Base-by-base conservation (phyloP, 1,284 basidiomycete genomes). In the Pulveroboletus sp. region DNA sequence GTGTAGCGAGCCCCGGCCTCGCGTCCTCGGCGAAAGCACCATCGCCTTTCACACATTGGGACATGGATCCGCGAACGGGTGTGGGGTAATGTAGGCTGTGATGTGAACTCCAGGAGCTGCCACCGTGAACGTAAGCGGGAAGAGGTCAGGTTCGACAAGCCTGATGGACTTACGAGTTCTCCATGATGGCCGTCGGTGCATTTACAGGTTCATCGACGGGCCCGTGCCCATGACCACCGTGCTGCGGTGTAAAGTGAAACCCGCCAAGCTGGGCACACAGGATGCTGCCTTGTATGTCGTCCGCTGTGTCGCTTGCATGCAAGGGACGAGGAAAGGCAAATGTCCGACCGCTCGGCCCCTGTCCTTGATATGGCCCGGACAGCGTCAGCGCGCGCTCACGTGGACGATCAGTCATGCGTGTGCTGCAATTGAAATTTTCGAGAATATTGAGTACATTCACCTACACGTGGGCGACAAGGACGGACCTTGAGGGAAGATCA, bases 401-500 rank as follows among this genome's bases (percentile, higher is more conserved):
- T 69, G 67, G 56, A 38, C 49, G 50, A 67, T 65, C 68, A 38
- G 50, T 57, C 56, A 56, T 42, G 14, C 49, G 46, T 40, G 49
- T 11, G 53, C 70, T 69, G 56, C 35, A 62, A 68, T 66, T 62
- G 57, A 47, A 60, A 63, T 47, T 60, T 50, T 57, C 49, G 53
- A 56, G 48, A 56, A 56, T 31, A 57, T 60, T 48, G 12, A 59
- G 58, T 7, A 53, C 38, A 45, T 54, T 43, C 35, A 26, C 44
- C 38, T 52, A 62, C 70, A 72, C 67, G 70, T 62, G 67, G 51
- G 39, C 58, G 58, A 36, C 47, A 58, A 71, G 65, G 61, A 71
- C 67, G 65, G 62, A 69, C 70, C 67, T 64, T 68, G 67, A 63
- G 67, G 65, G 68, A 71, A 68, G 68, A 69, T 69, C 70, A 64